Evolutionary conservation across 2,329 filamentous ascomycete genomes (phyloP), one percentile per base, ranked within the genome.

Genomic region (Aspergillus sp.): DNA sequence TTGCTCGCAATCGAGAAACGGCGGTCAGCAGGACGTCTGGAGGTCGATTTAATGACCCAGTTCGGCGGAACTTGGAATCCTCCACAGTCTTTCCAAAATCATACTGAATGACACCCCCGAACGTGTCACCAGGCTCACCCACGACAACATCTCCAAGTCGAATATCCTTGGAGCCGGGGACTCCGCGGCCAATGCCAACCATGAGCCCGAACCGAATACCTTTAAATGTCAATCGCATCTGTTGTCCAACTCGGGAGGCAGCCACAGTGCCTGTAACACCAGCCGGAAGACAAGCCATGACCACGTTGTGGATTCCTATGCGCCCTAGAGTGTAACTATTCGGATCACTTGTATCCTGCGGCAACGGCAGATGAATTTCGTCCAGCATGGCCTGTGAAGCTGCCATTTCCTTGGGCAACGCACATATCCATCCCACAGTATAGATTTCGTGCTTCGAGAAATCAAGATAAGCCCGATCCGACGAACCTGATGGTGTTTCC

Each of bases 161-260:
- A 19, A 75, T 71, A 60, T 76, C 68, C 15, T 64, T 47, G 3
- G 17, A 22, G 45, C 62, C 67, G 9, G 71, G 72, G 1, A 71
- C 67, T 2, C 70, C 72, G 11, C 76, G 75, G 0, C 77, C 80
- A 43, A 82, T 77, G 23, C 80, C 80, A 1, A 83, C 79, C 73
- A 83, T 76, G 1, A 83, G 68, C 3, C 73, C 72, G 30, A 68
- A 60, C 9, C 56, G 47, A 15, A 72, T 61, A 15, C 56, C 67
- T 55, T 61, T 65, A 51, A 68, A 74, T 54, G 45, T 62, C 17
- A 41, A 63, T 56, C 51, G 45, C 54, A 72, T 65, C 11, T 64
- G 53, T 11, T 59, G 52, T 3, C 64, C 68, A 0, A 68, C 66
- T 3, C 49, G 50, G 2, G 68, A 60, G 13, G 68, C 63, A 2